Conservation (phyloP, 2,329 filamentous ascomycete genomes). For the Sclerotinia borealis region DNA sequence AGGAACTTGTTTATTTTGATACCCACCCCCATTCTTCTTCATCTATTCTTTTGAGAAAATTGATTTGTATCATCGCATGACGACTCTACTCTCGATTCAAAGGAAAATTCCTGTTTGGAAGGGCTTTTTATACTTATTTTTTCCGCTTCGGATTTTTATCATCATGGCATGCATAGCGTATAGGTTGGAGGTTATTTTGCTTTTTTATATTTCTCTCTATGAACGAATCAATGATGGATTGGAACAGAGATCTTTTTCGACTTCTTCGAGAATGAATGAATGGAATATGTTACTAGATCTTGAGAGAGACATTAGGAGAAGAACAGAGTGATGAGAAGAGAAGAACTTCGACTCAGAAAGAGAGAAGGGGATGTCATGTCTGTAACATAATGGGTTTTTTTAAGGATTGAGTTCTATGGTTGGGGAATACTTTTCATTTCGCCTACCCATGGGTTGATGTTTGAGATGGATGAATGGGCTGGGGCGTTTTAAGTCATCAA, state of each 20-base stretch:
- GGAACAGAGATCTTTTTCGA: neutral
- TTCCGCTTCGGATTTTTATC: neutral
- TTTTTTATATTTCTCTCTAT: conserved; percentile 2
- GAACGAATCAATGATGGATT: conserved; percentile 7
- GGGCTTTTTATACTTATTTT: conserved; percentile 4
- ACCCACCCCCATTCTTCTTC: conserved; percentile 4
- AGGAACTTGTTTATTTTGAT: conserved; percentile 14
- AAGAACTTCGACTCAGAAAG: neutral
- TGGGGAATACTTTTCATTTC: neutral
- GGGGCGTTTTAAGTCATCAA: conserved; percentile 2
- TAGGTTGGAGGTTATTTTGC: conserved; percentile 4
- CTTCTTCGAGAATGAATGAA: conserved; percentile 3
- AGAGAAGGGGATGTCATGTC: neutral
- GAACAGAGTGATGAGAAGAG: neutral
- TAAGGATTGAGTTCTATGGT: conserved; percentile 4
- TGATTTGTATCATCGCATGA: conserved; percentile 11
- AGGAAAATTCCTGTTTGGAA: neutral
- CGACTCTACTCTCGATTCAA: conserved; percentile 8
- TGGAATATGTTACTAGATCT: conserved; percentile 8
- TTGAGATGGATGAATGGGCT: neutral
- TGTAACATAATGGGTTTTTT: conserved; percentile 5
- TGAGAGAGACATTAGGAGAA: neutral
- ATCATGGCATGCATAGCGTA: conserved; percentile 7
- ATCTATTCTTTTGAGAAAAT: conserved; percentile 9
- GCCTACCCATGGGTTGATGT: neutral